Conservation (phyloP, 345 rosid species). For the Hibiscus tridactylites region DNA sequence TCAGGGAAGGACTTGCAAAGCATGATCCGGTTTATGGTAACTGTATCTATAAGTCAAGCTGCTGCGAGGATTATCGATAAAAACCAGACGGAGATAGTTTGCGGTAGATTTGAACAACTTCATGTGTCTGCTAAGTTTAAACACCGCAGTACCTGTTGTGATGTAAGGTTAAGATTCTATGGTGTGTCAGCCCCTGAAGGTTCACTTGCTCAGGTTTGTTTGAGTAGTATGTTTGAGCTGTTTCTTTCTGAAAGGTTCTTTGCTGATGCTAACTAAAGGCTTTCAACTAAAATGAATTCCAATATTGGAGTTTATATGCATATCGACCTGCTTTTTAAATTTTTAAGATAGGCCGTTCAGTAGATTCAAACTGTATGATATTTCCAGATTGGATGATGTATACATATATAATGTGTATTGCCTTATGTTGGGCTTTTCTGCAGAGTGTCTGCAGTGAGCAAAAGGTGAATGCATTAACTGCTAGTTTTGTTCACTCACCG, state of each 20-base stretch:
- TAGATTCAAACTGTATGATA: not conserved
- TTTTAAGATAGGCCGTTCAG: not conserved
- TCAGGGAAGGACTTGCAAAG: constrained; percentile 80
- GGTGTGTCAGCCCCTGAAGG: constrained; percentile 98
- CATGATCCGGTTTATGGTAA: constrained; percentile 67
- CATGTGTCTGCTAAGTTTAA: constrained; percentile 72
- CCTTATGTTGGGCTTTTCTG: constrained; percentile 19
- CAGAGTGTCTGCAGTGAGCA: constrained; percentile 92
- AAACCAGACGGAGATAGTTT: constrained; percentile 65
- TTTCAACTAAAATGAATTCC: not conserved
- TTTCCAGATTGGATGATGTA: not conserved
- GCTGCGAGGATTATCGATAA: constrained; percentile 72
- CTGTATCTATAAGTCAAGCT: constrained; percentile 74
- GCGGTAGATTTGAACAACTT: constrained; percentile 94
- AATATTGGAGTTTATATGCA: not conserved
- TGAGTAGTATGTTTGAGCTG: constrained; percentile 1
- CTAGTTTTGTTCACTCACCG: constrained; percentile 78
- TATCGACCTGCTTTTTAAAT: not conserved
- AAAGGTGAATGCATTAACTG: constrained; percentile 86
- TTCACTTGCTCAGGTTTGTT: constrained; percentile 91
- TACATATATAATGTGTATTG: not conserved
- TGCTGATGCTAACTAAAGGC: not conserved
- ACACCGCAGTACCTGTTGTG: constrained; percentile 63
- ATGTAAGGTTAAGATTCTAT: constrained; percentile 72
- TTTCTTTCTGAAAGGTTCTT: not conserved